Base-by-base conservation (phyloP, 2,329 filamentous ascomycete species). In the Basipetospora sp. region DNA sequence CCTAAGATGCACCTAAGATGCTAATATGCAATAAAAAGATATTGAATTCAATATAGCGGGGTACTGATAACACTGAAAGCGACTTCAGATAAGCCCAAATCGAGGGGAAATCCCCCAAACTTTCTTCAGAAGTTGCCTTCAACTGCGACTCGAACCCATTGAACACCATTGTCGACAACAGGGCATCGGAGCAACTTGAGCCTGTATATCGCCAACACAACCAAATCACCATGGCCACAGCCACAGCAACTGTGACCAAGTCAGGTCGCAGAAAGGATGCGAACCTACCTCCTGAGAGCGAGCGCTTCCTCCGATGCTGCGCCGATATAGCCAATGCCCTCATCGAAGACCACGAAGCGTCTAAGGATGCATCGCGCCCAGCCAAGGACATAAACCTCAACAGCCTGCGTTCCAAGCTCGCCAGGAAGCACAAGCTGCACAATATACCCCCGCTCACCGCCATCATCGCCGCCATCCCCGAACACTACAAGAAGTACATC, bases 401-500 rank as follows among this genome's bases (percentile, higher is more conserved):
- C 59, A 70, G 76, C 41, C 60, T 98, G 47, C 78, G 90, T 32
- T 77, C 83, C 39, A 87, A 87, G 53, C 75, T 94, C 44, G 74
- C 90, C 32, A 93, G 90, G 63, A 96, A 94, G 63, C 86, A 96
- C 63, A 81, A 77, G 55, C 66, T 98, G 43, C 80, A 76, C 56
- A 85, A 76, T 43, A 83, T 93, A 48, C 90, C 90, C 22, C 85
- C 92, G 18, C 65, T 98, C 45, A 96, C 88, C 8, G 88, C 90
- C 42, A 98, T 98, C 53, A 96, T 98, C 53, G 85, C 90, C 39
- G 90, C 90, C 8, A 88, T 98, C 26, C 92, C 92, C n/a, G 90
- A 98, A 56, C 87, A 96, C 57, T 94, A 96, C 64, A 98, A 96
- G 67, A 98, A 96, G 64, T 96, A 96, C 52, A 94, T 98, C 43